Percentiles rank a stretch among this genome's conserved stretches.
Conservation (phyloP, 2,329 filamentous ascomycete species). For the Exserohilum rostratum region DNA sequence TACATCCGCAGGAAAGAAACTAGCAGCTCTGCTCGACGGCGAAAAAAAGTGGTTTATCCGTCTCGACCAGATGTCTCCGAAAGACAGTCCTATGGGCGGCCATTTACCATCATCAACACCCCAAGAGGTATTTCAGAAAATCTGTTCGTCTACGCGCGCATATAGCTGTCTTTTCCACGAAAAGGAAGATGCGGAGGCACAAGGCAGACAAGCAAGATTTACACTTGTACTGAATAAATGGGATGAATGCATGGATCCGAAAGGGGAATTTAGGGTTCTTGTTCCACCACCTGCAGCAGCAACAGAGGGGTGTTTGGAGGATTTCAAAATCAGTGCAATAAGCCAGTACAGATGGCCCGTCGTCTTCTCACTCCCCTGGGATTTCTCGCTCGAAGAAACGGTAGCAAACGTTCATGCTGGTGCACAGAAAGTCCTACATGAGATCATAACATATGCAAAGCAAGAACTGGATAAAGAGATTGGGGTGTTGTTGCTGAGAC, state of each 20-base stretch:
- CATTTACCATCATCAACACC: conserved; percentile 1
- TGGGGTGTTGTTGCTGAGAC: conserved; percentile 36
- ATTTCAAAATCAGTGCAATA: conserved; percentile 15
- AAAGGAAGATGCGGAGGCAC: conserved; percentile 26
- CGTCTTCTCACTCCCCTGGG: conserved; percentile 6
- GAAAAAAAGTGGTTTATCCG: conserved; percentile 47
- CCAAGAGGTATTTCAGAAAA: conserved; percentile 23
- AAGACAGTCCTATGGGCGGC: conserved; percentile 39
- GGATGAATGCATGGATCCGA: conserved; percentile 48
- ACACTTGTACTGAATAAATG: conserved; percentile 52
- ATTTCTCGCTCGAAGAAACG: background rate
- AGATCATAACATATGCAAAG: conserved; percentile 3
- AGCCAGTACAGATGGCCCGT: conserved; percentile 20
- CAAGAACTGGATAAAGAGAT: conserved; percentile 8
- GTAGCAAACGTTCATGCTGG: conserved; percentile 3
- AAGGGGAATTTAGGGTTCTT: conserved; percentile 53
- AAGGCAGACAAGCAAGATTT: conserved; percentile 18
- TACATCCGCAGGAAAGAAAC: conserved; percentile 3
- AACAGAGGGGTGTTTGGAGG: background rate
- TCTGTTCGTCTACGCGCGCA: conserved; percentile 50
- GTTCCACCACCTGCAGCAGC: conserved; percentile 45
- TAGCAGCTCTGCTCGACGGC: conserved; percentile 12
- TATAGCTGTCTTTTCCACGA: conserved; percentile 40
- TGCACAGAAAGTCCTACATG: background rate
- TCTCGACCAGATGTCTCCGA: conserved; percentile 53